Evolutionary conservation across 805 yeast species (phyloP), one percentile per base, ranked within the genome.

Genomic region (Wickerhamiella occidentalis): DNA sequence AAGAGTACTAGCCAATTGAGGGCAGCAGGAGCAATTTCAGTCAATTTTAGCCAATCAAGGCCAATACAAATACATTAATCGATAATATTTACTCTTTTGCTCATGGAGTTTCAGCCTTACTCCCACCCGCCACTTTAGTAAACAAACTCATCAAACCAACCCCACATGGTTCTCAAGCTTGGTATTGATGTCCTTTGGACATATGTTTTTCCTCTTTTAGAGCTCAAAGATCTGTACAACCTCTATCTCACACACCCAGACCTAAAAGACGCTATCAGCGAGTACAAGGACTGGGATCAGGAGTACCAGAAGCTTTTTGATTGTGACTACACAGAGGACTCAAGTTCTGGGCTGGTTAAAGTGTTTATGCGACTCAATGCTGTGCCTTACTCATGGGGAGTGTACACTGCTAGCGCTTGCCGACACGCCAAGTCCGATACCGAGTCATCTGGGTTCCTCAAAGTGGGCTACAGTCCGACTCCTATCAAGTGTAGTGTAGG

Each of bases 221-320:
- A 21, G 5, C 15, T 29, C 9, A 13, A 6, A 13, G 36, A 28
- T 21, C 36, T 42, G 5, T 18, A 17, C 15, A 28, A 28, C 4
- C 15, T 42, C 4, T 29, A 42, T 29, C 9, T 28, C 3, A 15
- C 46, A 2, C 17, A 21, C 12, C 25, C 36, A 12, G 3, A 22
- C 4, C 21, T 42, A 3, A 30, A 26, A n/a, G 8, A 18, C 3
- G 46, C 46, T 3, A 42, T 42, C 18, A 17, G 6, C 6, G 15
- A 18, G n/a, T 42, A 42, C 29, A 42, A 42, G 26, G 26, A 42
- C 25, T 42, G 46, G 46, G 37, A 29, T 15, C 6, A 6, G 11
- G 37, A 42, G 23, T 42, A 28, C 17, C 3, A 5, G n/a, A 18
- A 9, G 17, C 17, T 28, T 12, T 42, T 42, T 18, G 8, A 17